These are phyloP conservation scores for Monilinia aucupariae DNA, from an alignment of 2,329 filamentous ascomycete species.

Conservation along the genomic window DNA sequence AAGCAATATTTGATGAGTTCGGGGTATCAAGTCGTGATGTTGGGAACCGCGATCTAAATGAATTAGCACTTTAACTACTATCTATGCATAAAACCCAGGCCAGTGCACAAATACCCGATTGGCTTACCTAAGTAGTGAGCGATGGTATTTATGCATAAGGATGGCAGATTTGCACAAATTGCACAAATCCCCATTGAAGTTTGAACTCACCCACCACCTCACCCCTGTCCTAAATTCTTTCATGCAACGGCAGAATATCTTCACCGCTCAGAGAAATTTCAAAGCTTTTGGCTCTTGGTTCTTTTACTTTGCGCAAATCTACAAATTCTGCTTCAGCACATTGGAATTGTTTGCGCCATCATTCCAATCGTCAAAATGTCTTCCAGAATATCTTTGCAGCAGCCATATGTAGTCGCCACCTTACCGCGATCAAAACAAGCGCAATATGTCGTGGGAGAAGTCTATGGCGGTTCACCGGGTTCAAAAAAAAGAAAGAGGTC, in stretches of 20 bases:
- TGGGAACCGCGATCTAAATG: conserved; percentile 8
- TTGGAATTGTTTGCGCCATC: conserved; percentile 5
- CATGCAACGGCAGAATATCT: conserved; percentile 6
- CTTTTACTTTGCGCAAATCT: conserved; percentile 6
- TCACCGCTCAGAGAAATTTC: conserved; percentile 20
- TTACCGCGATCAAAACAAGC: conserved; percentile 55
- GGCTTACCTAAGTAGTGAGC: neutral
- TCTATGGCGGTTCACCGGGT: conserved; percentile 53
- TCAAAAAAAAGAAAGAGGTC: conserved; percentile 58
- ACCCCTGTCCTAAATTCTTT: neutral
- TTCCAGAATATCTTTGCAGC: conserved; percentile 54
- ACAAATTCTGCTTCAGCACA: neutral
- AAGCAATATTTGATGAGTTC: neutral
- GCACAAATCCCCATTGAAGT: neutral
- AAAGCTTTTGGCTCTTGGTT: conserved; percentile 10
- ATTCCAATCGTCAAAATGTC: conserved; percentile 28
- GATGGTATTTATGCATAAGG: neutral
- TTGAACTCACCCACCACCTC: too few relatives aligned
- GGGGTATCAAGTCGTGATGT: neutral
- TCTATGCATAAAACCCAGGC: neutral
- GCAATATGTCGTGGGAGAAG: conserved; percentile 53
- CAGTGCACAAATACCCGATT: too few relatives aligned
- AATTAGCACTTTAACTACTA: conserved; percentile 13
- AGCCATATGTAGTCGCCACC: conserved; percentile 57
- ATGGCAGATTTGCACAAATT: neutral